Conservation (phyloP, 73 alveolate genomes). For the Chromera velia region DNA sequence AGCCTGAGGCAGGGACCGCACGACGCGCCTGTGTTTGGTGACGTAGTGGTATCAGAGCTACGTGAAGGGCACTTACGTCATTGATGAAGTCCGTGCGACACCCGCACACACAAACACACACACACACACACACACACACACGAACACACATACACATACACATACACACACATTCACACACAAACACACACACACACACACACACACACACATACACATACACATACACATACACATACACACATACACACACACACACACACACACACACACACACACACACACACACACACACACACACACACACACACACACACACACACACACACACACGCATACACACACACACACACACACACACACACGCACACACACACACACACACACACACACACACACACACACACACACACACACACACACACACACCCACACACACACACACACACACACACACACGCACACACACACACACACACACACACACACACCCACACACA, state of each 20-base stretch:
- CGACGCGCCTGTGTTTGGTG: too few relatives aligned
- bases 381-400: slow-evolving; percentile 5
- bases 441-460: not conserved
- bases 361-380: slow-evolving; percentile 4
- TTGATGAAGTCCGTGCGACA: too few relatives aligned
- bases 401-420: slow-evolving; percentile 5
- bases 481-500: too few relatives aligned
- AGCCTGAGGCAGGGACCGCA: too few relatives aligned
- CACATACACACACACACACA: slow-evolving; percentile 4
- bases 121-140: too few relatives aligned
- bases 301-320: slow-evolving; percentile 6
- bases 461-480: slow-evolving; percentile 1
- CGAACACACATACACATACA: too few relatives aligned
- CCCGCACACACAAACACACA: too few relatives aligned
- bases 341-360: slow-evolving; percentile 6
- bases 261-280: not conserved
- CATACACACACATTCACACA: too few relatives aligned
- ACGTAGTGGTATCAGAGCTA: too few relatives aligned
- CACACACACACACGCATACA: slow-evolving; percentile 1
- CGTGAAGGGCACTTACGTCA: too few relatives aligned
- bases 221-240: not conserved
- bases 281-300: slow-evolving; percentile 6
- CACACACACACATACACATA: slow-evolving; percentile 4
- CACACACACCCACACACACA: too few relatives aligned
- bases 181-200: too few relatives aligned